Evolutionary conservation across 148 eudicot species (phyloP), one percentile per base, ranked within the genome.

Genomic region (Gaultheria prostrata): DNA sequence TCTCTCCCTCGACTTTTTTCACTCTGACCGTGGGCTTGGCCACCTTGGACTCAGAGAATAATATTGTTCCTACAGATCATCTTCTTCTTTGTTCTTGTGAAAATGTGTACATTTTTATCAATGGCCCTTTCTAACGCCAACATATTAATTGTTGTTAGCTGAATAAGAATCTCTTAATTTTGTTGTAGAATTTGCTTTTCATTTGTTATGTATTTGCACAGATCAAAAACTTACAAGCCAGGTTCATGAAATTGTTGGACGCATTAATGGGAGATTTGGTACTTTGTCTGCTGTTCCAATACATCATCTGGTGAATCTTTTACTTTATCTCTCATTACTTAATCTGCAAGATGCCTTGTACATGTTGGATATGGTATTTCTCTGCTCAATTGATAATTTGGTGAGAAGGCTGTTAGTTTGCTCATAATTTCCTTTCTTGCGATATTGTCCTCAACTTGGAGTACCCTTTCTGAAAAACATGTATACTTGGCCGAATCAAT

Each of bases 171-270:
- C 26, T 54, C 35, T 78, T 50, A 53, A 53, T 30, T 53, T 51
- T 7, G 26, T 78, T 78, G 24, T 78, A 53, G 46, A 78, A 54
- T 56, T 3, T 17, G 33, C 17, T 43, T 80, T 61, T 59, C 73
- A 59, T 14, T 45, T 63, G 21, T 21, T n/a, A 56, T 80, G 28
- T 63, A 39, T 14, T 61, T 81, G 77, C 85, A 79, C 89, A 93
- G 98, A 95, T 91, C 95, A 93, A 84, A 95, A 93, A 82, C 98
- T 95, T 82, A 95, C 97, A 18, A 92, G 98, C 86, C 98, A 95
- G 77, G 98, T 95, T 85, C 97, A 93, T 87, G 98, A 95, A 89
- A 95, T 95, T 82, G 97, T 95, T 77, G 98, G 98, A 51, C 95
- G 98, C 76, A 95, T 95, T 85, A 95, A 95, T 84, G 98, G 98